Conservation (phyloP, 345 rosid genomes). For the Adansonia digitata region DNA sequence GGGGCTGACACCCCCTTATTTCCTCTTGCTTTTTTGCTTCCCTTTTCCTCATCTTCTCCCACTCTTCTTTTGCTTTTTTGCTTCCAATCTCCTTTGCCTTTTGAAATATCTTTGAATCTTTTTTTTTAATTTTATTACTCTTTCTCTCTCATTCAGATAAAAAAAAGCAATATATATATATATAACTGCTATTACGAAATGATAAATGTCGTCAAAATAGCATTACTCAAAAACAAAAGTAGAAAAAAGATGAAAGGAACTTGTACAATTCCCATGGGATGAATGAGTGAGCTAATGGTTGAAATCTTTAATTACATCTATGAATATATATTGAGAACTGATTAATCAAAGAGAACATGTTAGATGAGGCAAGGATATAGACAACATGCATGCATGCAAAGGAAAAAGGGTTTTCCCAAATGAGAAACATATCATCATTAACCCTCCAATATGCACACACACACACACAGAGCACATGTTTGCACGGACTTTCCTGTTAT, state of each 20-base stretch:
- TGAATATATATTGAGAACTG: neutral
- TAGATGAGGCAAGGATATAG: neutral
- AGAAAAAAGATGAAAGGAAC: too few relatives aligned
- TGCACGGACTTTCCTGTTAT: neutral
- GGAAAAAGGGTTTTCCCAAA: neutral
- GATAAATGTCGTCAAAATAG: neutral
- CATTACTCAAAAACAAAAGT: neutral
- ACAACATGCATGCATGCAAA: neutral
- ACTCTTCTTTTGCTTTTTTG: neutral
- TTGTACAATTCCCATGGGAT: too few relatives aligned
- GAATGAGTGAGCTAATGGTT: too few relatives aligned
- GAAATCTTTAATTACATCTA: too few relatives aligned
- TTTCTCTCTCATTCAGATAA: neutral
- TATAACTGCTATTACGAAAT: neutral
- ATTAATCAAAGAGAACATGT: too few relatives aligned
- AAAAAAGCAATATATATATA: neutral
- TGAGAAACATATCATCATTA: conserved; percentile 7
- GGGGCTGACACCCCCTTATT: neutral
- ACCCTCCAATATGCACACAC: neutral
- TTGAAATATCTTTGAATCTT: neutral
- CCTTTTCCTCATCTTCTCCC: neutral
- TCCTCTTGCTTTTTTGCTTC: neutral
- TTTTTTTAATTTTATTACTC: too few relatives aligned
- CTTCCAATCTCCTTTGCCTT: neutral
- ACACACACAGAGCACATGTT: neutral